phyloP scores from a whole-genome alignment of 2,329 filamentous ascomycete species.

The Sarocladium brachiariae region DNA sequence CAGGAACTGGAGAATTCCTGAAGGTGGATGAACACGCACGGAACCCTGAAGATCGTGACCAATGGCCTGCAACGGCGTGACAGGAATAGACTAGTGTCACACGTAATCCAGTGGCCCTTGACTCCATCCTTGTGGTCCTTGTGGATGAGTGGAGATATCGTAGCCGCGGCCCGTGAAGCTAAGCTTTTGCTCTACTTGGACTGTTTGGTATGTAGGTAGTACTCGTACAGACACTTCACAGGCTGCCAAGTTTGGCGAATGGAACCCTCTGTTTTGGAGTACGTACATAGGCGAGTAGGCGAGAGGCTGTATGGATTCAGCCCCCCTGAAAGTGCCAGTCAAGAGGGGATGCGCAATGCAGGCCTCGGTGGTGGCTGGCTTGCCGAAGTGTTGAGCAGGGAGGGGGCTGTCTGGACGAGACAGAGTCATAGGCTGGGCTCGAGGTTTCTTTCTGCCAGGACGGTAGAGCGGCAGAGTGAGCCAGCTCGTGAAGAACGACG shows the following conservation, averaged over 20 bases:
- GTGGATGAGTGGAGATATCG: not conserved
- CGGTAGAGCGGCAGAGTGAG: too few species aligned
- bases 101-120: too few species aligned
- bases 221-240: too few species aligned
- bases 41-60: not conserved
- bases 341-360: too few species aligned
- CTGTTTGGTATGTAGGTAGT: too few species aligned
- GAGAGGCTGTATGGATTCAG: conserved; percentile 3
- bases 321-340: not conserved
- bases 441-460: too few species aligned
- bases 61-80: not conserved
- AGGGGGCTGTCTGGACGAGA: not conserved
- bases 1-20: too few species aligned
- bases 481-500: too few species aligned
- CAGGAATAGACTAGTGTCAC: not conserved
- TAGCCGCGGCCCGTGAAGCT: conserved; percentile 7
- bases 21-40: too few species aligned
- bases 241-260: not conserved
- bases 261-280: not conserved
- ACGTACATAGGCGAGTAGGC: too few species aligned
- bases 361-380: not conserved
- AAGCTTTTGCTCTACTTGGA: conserved; percentile 9
- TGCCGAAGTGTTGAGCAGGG: not conserved
- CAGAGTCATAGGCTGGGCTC: not conserved
- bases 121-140: too few species aligned